Evolutionary conservation across 257 asterid species (phyloP), one percentile per base, ranked within the genome.

Genomic region (Nicotiana noctiflora): DNA sequence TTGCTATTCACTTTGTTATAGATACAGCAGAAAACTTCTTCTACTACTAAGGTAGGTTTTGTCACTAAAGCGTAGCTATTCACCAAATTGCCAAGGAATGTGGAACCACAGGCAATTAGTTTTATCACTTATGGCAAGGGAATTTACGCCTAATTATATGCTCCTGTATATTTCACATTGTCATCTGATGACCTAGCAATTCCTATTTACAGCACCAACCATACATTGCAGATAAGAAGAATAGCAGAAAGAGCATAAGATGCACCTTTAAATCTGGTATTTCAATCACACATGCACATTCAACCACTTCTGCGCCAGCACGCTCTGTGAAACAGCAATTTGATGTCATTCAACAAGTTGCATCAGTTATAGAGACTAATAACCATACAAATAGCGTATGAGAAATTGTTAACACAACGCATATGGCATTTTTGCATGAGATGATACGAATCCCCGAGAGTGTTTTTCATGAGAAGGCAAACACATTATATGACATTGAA

Each of bases 251-350:
- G 70, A 32, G 13, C 14, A 23, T 18, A 25, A 53, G 27, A 10
- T 44, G 29, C 49, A 92, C 97, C 95, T 92, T 88, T 25, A 92
- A 85, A 34, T 88, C 92, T 34, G 97, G 97, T 83, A 93, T 87
- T 87, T 89, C 97, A 67, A 91, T 91, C 81, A 93, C 90, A 64
- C 97, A 91, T 55, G 97, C 97, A 82, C 97, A 93, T 83, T 91
- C 97, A 23, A 91, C 83, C 68, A 93, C 94, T 83, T 91, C 91
- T 68, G 96, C 96, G 7, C 92, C 91, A 67, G 93, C 96, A 53
- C 94, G 92, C 77, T 93, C 96, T 91, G 88, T 11, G 18, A 80
- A 76, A 57, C 19, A 62, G 82, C 75, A 34, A 85, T 68, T 19
- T 70, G 18, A 81, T 27, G 29, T 27, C 29, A 27, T 40, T 85